These are phyloP conservation scores for Leccinum uliginosum DNA, from an alignment of 768 basidiomycete genomes.

Conservation along the genomic window DNA sequence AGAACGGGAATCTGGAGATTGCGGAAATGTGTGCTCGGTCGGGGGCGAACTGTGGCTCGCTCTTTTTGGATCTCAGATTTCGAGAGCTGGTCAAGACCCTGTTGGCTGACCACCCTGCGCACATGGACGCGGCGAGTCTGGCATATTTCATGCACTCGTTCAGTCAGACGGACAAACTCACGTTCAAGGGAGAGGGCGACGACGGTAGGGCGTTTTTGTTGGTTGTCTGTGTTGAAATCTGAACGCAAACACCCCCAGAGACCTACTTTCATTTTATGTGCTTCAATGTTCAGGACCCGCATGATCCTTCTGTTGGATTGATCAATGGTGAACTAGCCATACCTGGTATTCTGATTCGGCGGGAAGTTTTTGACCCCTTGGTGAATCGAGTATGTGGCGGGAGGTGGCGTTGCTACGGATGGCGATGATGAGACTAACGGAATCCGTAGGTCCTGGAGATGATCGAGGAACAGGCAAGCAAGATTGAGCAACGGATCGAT, in stretches of 20 bases:
- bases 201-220: slow-evolving; percentile 50
- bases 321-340: slow-evolving; percentile 81
- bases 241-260: slow-evolving; percentile 38
- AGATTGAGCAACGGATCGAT: slow-evolving; percentile 68
- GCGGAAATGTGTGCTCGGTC: slow-evolving; percentile 87
- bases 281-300: slow-evolving; percentile 81
- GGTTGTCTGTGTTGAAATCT: background rate
- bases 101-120: slow-evolving; percentile 78
- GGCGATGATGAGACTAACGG: slow-evolving; percentile 3
- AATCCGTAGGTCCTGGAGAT: slow-evolving; percentile 62
- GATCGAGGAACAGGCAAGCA: slow-evolving; percentile 70
- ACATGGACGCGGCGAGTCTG: slow-evolving; percentile 75
- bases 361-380: slow-evolving; percentile 86
- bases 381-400: slow-evolving; percentile 58
- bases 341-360: slow-evolving; percentile 72
- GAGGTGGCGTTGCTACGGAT: slow-evolving; percentile 4
- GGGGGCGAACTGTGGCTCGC: slow-evolving; percentile 81
- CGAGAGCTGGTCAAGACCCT: slow-evolving; percentile 75
- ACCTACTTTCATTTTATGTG: slow-evolving; percentile 87
- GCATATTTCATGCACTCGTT: slow-evolving; percentile 90
- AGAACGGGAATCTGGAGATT: slow-evolving; percentile 79
- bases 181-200: slow-evolving; percentile 66
- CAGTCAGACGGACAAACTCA: slow-evolving; percentile 83
- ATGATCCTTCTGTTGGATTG: slow-evolving; percentile 76
- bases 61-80: slow-evolving; percentile 86